A percentile compares a stretch with the other conserved stretches of the same genome.
Evolutionary conservation across 257 asterid species (phyloP).

Genomic region (Schizonepeta tenuifolia): DNA sequence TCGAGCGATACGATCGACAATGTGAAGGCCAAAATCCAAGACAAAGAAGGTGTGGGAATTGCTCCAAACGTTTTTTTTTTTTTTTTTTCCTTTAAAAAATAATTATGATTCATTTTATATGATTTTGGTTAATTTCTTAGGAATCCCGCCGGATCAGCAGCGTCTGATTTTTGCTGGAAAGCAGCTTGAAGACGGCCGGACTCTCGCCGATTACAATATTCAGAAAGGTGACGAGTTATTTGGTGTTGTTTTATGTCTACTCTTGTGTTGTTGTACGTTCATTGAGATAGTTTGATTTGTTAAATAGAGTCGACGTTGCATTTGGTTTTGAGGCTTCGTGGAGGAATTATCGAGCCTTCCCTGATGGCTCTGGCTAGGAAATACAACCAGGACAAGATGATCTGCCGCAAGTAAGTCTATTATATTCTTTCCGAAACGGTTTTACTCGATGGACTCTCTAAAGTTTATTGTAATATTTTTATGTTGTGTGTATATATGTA

Average conservation of each 20-base stretch:
- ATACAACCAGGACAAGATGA: conserved; percentile 66
- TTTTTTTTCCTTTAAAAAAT: not conserved
- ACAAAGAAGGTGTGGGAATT: conserved; percentile 40
- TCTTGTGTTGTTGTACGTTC: not conserved
- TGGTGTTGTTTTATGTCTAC: not conserved
- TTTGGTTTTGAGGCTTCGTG: conserved; percentile 78
- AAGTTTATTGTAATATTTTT: too few species aligned
- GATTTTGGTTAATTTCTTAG: conserved; percentile 30
- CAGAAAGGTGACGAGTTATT: conserved; percentile 41
- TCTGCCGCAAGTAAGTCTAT: conserved; percentile 65
- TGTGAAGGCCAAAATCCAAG: conserved; percentile 53
- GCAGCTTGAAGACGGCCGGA: conserved; percentile 55
- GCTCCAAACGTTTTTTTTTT: not conserved
- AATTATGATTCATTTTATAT: not conserved
- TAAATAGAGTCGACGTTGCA: conserved; percentile 59
- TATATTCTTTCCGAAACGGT: not conserved
- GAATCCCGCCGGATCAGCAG: conserved; percentile 85
- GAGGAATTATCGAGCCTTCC: conserved; percentile 73
- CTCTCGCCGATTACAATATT: conserved; percentile 49
- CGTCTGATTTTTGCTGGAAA: conserved; percentile 55
- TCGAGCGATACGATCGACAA: conserved; percentile 50
- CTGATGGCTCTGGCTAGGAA: conserved; percentile 74
- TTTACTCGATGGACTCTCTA: too few species aligned
- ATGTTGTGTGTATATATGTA: too few species aligned
- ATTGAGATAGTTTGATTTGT: not conserved